Evolutionary conservation across 352 stramenopile species (phyloP).

Genomic region (Globisporangium mamillatum): DNA sequence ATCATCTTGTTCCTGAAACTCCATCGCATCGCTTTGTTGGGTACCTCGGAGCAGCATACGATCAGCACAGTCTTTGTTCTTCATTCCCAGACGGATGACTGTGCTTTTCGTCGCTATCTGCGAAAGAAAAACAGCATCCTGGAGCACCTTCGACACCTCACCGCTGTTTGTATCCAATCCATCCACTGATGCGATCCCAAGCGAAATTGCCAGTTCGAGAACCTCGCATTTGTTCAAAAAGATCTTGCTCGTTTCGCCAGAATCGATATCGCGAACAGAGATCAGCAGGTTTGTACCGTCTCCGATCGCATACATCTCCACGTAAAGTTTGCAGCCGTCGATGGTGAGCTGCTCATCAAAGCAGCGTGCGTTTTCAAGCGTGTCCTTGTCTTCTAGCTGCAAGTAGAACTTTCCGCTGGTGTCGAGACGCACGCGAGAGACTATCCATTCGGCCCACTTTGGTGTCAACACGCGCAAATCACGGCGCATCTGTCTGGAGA

Average conservation of each 20-base stretch:
- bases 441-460: slow-evolving; percentile 38
- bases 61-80: slow-evolving; percentile 11
- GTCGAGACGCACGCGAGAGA: slow-evolving; percentile 28
- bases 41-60: not conserved
- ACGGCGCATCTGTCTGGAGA: slow-evolving; percentile 25
- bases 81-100: slow-evolving; percentile 28
- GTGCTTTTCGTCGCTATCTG: slow-evolving; percentile 30
- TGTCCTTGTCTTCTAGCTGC: slow-evolving; percentile 22
- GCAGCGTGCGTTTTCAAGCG: slow-evolving; percentile 11
- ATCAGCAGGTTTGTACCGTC: slow-evolving; percentile 22
- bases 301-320: slow-evolving; percentile 26
- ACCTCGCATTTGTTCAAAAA: slow-evolving; percentile 15
- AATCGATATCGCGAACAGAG: slow-evolving; percentile 15
- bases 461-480: slow-evolving; percentile 34
- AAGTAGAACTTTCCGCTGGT: slow-evolving; percentile 22
- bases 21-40: not conserved
- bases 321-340: slow-evolving; percentile 13
- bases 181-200: not conserved
- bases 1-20: not conserved
- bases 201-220: not conserved
- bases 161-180: not conserved
- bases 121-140: slow-evolving; percentile 34
- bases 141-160: slow-evolving; percentile 14
- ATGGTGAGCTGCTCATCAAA: slow-evolving; percentile 22
- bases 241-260: slow-evolving; percentile 13